phyloP scores from a whole-genome alignment of 2,329 filamentous ascomycete species.

The Penicillium paneum region DNA sequence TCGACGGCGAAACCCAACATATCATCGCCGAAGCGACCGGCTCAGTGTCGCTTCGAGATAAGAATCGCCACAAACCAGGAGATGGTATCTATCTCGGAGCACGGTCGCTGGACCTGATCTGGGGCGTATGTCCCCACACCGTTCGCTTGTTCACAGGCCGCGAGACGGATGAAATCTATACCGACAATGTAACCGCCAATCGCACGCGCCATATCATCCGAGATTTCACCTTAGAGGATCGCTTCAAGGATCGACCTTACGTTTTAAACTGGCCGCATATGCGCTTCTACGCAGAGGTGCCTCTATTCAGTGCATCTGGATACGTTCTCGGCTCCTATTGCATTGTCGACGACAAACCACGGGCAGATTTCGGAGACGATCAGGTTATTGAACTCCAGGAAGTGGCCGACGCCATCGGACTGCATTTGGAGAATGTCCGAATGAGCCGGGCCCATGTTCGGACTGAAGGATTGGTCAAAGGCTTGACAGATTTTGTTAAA shows the following conservation, averaged over 20 bases:
- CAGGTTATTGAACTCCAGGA: slow-evolving; percentile 51
- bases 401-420: slow-evolving; percentile 54
- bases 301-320: slow-evolving; percentile 54
- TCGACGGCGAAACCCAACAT: slow-evolving; percentile 49
- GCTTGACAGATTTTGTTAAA: slow-evolving; percentile 51
- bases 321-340: slow-evolving; percentile 58
- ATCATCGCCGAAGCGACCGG: slow-evolving; percentile 53
- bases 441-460: slow-evolving; percentile 54
- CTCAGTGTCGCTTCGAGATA: slow-evolving; percentile 38
- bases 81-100: slow-evolving; percentile 33
- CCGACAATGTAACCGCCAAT: slow-evolving; percentile 22
- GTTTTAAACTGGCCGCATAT: slow-evolving; percentile 31
- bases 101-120: slow-evolving; percentile 16
- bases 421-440: slow-evolving; percentile 58
- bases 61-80: slow-evolving; percentile 20
- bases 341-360: slow-evolving; percentile 55
- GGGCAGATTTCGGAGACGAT: slow-evolving; percentile 39
- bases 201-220: slow-evolving; percentile 34
- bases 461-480: slow-evolving; percentile 56
- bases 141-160: slow-evolving; percentile 19
- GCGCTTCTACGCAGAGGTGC: slow-evolving; percentile 57
- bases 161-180: slow-evolving; percentile 10
- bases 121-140: slow-evolving; percentile 16
- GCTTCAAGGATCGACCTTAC: slow-evolving; percentile 33
- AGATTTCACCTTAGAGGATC: slow-evolving; percentile 35